A percentile compares a stretch with the other conserved stretches of the same genome.
phyloP scores from a whole-genome alignment of 2,329 filamentous ascomycete species.

The Orbilia ellipsospora region DNA sequence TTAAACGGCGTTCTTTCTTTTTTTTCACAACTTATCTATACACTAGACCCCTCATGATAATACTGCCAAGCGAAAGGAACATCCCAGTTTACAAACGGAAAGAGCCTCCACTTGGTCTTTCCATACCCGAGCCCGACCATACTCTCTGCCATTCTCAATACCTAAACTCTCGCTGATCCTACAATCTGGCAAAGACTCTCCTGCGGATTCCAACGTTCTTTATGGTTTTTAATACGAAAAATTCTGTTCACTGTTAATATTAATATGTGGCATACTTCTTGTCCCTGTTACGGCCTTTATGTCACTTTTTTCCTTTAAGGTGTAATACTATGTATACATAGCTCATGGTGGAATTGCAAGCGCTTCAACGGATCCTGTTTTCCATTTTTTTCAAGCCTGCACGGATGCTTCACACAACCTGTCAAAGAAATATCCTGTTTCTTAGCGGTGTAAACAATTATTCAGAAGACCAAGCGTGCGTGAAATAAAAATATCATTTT shows the following conservation, averaged over 20 bases:
- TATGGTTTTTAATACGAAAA: constrained; percentile 39
- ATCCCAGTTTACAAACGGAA: background rate
- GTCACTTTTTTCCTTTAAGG: background rate
- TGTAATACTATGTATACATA: constrained; percentile 1
- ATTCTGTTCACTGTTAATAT: constrained; percentile 50
- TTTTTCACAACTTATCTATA: constrained; percentile 20
- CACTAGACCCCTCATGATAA: constrained; percentile 41
- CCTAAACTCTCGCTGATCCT: constrained; percentile 1
- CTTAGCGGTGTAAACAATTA: no score
- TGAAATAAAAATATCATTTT: no score
- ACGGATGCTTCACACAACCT: no score
- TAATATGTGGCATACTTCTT: constrained; percentile 8
- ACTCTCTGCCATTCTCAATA: background rate
- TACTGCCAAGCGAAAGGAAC: constrained; percentile 5
- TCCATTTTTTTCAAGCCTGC: background rate
- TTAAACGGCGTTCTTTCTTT: constrained; percentile 47
- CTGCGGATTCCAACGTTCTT: constrained; percentile 13
- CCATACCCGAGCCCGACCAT: no score
- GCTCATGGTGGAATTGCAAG: no score
- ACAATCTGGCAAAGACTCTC: constrained; percentile 38
- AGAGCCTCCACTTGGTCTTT: background rate
- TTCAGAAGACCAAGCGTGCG: no score
- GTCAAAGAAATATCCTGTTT: no score
- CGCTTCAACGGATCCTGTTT: no score
- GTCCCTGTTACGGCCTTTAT: background rate